Evolutionary conservation across 345 rosid genomes (phyloP), one percentile per base, ranked within the genome.

Genomic region (Gossypium rotundifolium): DNA sequence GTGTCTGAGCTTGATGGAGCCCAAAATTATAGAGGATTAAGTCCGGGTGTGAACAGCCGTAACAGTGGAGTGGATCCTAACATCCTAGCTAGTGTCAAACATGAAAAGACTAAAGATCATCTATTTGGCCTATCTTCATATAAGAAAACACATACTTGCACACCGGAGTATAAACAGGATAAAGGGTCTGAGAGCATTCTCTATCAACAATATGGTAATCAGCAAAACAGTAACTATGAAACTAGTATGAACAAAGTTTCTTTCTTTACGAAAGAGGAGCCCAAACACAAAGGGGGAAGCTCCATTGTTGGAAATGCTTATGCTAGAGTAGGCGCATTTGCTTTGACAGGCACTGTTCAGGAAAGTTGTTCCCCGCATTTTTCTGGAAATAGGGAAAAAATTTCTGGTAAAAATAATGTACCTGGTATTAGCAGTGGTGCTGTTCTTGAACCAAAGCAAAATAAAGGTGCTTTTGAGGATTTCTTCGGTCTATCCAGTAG

Each of bases 371-470:
- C 71, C 58, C 61, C 29, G 13, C 20, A 44, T 49, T 45, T 49
- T 60, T 52, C 74, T 71, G 71, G 74, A 42, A 73, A 51, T 48
- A 54, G 61, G 22, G 64, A 18, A 11, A 70, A 49, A 55, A 59
- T 65, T 44, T 44, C 76, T 76, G 7, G 45, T 49, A 73, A 72
- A 65, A 76, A 69, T 23, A 58, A 76, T 20, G 51, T 55, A 44
- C 59, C 75, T 48, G 77, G 72, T 63, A 6, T 59, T 51, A 48
- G 42, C 71, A 52, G 77, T 46, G 65, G 77, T 51, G 58, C 51
- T 58, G 48, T 77, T n/a, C 81, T 77, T 64, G 78, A 74, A 52
- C 72, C 54, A 54, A 78, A 79, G 82, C 75, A 68, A 67, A 81
- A 77, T 68, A 80, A 68, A 74, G 77, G 66, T 66, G 73, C 81